Evolutionary conservation across 106 monocot species (phyloP), one percentile per base, ranked within the genome.

Genomic region (Cymbidium sinense): DNA sequence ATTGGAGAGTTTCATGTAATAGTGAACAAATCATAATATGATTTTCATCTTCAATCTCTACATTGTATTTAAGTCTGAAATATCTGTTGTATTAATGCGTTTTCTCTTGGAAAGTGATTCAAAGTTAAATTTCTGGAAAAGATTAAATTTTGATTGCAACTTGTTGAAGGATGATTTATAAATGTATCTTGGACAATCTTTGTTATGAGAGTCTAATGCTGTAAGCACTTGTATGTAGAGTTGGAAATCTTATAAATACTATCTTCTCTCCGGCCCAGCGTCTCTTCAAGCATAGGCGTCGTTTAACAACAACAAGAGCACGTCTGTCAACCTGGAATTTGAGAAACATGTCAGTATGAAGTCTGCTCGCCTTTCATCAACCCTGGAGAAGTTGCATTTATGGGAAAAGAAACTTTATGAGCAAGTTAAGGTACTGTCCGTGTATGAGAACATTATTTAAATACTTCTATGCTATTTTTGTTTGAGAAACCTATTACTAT

Each of bases 361-460:
- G 75, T 70, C 80, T 81, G 81, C 75, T 61, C 76, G 37, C 75
- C 89, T 93, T 13, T 96, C 91, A 37, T 70, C 86, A 54, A 93
- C 86, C 51, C 73, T 93, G 83, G 93, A 93, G 30, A 93, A 86
- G 75, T 85, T 96, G 69, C 86, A 81, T 74, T 78, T 82, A 27
- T 95, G 95, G 95, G 95, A 95, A 83, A 92, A 87, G 80, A 95
- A 88, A 81, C 92, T 95, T 20, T 96, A 84, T 62, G 82, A 86
- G 79, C 86, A 90, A 85, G 87, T 96, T 78, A 83, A 85, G 85
- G 88, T 86, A 88, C 52, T 50, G 0, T 29, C 19, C 47, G 34
- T n/a, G 8, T 67, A 17, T 23, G 58, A 58, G 58, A 47, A 47
- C 11, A 13, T 47, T 47, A n/a, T 62, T 11, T 62, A 27, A 54